Base-by-base conservation (phyloP, 176 grass and related monocot genomes). In the Oryza meridionalis region DNA sequence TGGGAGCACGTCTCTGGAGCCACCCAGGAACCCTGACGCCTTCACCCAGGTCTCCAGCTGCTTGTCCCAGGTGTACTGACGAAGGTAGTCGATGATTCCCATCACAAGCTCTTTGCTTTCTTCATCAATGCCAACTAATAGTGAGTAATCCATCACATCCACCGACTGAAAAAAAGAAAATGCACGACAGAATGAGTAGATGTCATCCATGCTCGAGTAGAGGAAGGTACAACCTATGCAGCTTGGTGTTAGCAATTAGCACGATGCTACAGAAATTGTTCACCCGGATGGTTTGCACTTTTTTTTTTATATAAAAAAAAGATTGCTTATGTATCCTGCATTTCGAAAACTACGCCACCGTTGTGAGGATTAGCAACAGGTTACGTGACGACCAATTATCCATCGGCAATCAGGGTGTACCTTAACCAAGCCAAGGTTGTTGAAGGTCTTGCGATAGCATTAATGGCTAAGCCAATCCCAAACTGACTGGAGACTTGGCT, bases 61-160 rank as follows among this genome's bases (percentile, higher is more conserved):
- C 51, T 99, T 99, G 81, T 96, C 96, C 96, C 96, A 99, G 4
- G 93, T 99, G 74, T 99, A 99, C 70, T 99, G 96, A 45, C 96
- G 90, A 82, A 99, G 85, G 69, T 90, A 99, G 84, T 99, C 96
- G 4, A 99, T 99, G 38, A 99, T 96, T 76, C 96, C 93, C 2
- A 96, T 90, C 70, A 96, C 96, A 70, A 96, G 91, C 72, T 99
- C 96, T 32, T 96, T 96, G 17, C 76, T 92, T 49, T 92, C 86
- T 66, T 96, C 91, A 47, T 99, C 96, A 6, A 99, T 92, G 61
- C 96, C 96, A 73, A 94, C 96, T 61, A 99, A 53, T 14, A 99
- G 84, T 11, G 96, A 99, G 81, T 99, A 99, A 70, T 99, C 93
- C 96, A 99, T 99, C 70, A 99, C 96, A 89, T 81, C 85, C 81